Percentiles rank a stretch among this genome's conserved stretches.
phyloP scores from a whole-genome alignment of 108 stramenopile species.

The Cylindrotheca fusiformis region DNA sequence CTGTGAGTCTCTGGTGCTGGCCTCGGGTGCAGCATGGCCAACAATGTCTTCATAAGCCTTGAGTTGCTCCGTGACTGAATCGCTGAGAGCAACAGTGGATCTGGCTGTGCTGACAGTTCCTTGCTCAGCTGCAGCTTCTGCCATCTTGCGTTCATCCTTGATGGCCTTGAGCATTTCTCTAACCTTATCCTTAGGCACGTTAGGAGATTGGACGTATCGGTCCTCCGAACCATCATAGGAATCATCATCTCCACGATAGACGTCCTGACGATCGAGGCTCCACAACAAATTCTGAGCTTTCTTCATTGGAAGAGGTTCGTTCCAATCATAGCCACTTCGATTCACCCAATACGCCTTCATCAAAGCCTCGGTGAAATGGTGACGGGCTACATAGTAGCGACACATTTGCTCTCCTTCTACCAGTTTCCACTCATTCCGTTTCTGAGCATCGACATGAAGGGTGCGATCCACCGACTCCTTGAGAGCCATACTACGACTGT shows the following conservation, averaged over 20 bases:
- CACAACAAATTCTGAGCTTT: slow-evolving; percentile 40
- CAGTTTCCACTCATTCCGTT: slow-evolving; percentile 42
- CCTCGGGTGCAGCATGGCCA: slow-evolving; percentile 1
- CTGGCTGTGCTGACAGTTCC: not conserved
- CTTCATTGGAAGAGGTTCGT: slow-evolving; percentile 30
- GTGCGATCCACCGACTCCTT: slow-evolving; percentile 42
- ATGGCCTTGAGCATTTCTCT: slow-evolving; percentile 29
- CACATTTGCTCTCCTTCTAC: slow-evolving; percentile 12
- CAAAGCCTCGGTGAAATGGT: slow-evolving; percentile 43
- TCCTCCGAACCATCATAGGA: slow-evolving; percentile 12
- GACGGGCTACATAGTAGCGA: slow-evolving; percentile 43
- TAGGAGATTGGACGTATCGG: slow-evolving; percentile 41
- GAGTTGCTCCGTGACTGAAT: slow-evolving; percentile 15
- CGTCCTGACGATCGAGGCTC: slow-evolving; percentile 23
- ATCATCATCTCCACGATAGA: slow-evolving; percentile 15
- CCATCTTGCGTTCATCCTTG: slow-evolving; percentile 25
- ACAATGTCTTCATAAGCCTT: slow-evolving; percentile 17
- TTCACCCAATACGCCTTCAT: slow-evolving; percentile 30
- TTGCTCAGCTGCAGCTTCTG: slow-evolving; percentile 6
- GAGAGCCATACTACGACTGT: slow-evolving; percentile 33
- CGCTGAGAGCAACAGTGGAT: slow-evolving; percentile 3
- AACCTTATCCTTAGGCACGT: slow-evolving; percentile 46
- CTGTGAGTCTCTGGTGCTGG: not conserved
- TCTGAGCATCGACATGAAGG: slow-evolving; percentile 28
- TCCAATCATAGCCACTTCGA: slow-evolving; percentile 38